Evolutionary conservation across 148 eudicot species (phyloP).

Genomic region (Mesembryanthemum crystallinum): DNA sequence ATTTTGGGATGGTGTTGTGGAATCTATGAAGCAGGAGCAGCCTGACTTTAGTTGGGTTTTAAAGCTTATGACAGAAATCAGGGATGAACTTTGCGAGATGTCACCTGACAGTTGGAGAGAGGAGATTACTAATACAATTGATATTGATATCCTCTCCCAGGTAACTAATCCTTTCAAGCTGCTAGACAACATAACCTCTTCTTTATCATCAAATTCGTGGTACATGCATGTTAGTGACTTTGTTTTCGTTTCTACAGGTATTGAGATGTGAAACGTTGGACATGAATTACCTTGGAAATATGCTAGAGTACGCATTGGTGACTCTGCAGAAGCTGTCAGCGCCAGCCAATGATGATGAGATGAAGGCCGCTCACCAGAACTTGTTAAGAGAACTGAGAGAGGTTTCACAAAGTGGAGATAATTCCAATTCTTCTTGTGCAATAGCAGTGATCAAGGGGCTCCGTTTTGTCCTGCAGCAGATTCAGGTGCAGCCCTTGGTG

Average conservation of each 20-base stretch:
- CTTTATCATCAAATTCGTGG: background rate
- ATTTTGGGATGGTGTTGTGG: constrained; percentile 85
- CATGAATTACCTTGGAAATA: constrained; percentile 67
- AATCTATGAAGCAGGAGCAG: constrained; percentile 65
- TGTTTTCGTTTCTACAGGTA: constrained; percentile 39
- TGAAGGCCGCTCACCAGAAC: constrained; percentile 58
- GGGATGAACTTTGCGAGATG: constrained; percentile 81
- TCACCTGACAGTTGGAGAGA: constrained; percentile 82
- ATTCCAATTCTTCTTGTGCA: constrained; percentile 42
- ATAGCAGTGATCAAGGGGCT: constrained; percentile 78
- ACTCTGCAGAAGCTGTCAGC: constrained; percentile 82
- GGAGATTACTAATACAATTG: constrained; percentile 67
- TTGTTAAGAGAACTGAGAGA: constrained; percentile 57
- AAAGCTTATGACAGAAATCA: constrained; percentile 82
- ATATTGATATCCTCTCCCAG: constrained; percentile 72
- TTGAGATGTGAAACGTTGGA: constrained; percentile 59
- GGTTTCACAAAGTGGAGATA: constrained; percentile 44
- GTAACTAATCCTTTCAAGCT: constrained; percentile 33
- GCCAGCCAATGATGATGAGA: constrained; percentile 70
- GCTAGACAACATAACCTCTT: background rate
- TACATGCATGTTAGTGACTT: background rate
- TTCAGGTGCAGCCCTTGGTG: constrained; percentile 51
- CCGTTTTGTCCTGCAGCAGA: constrained; percentile 73
- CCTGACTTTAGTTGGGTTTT: constrained; percentile 71
- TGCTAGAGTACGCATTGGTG: constrained; percentile 64